These are phyloP conservation scores for Sarocladiaceae sp. DNA, from an alignment of 2,329 filamentous ascomycete genomes.

Conservation along the genomic window DNA sequence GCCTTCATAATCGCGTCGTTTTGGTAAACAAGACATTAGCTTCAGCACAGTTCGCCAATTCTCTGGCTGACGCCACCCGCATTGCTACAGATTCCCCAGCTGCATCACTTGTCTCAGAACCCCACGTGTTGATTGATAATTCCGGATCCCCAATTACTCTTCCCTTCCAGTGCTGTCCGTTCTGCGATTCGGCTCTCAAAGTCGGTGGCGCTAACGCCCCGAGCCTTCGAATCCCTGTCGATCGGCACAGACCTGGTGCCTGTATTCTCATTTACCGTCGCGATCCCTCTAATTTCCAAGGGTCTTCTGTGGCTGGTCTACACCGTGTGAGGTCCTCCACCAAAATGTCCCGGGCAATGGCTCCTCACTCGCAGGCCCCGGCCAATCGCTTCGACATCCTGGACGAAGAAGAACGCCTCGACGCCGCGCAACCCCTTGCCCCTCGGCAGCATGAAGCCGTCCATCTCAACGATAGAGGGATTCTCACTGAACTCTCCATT, in stretches of 20 bases:
- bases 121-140: not conserved
- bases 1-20: not conserved
- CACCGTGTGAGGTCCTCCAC: conserved; percentile 1
- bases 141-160: not conserved
- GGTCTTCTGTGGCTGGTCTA: not conserved
- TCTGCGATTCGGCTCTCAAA: not conserved
- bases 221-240: conserved; percentile 5
- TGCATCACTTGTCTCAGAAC: conserved; percentile 6
- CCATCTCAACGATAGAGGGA: not conserved
- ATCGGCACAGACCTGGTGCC: conserved; percentile 8
- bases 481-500: conserved; percentile 6
- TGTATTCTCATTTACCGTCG: not conserved
- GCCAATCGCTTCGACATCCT: conserved; percentile 9
- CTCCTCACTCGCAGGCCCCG: not conserved
- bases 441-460: not conserved
- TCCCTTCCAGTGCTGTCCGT: not conserved
- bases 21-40: conserved; percentile 2
- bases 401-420: conserved; percentile 5
- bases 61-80: not conserved
- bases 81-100: conserved; percentile 3
- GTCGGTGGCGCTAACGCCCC: not conserved
- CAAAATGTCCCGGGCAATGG: not conserved
- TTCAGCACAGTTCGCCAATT: not conserved
- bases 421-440: not conserved
- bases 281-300: conserved; percentile 4